A percentile compares a stretch with the other conserved stretches of the same genome.
Evolutionary conservation across 768 basidiomycete genomes (phyloP).

Genomic region (Russula virescens): DNA sequence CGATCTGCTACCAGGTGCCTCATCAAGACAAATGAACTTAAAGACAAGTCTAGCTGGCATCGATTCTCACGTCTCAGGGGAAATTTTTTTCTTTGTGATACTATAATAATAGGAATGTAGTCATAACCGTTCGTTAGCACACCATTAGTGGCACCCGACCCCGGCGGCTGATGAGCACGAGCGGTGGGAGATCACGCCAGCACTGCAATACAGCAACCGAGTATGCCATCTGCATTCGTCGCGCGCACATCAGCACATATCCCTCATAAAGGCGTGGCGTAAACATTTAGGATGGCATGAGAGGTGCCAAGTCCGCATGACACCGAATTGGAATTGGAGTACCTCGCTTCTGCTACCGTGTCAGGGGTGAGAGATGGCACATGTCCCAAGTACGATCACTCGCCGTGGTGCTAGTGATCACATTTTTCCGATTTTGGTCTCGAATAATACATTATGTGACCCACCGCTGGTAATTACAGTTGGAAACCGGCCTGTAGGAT

Average conservation of each 20-base stretch:
- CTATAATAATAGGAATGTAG: not conserved
- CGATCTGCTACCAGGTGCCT: not conserved
- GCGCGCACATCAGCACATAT: conserved; percentile 11
- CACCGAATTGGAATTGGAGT: conserved; percentile 13
- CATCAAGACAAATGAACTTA: conserved; percentile 11
- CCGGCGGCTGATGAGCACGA: not conserved
- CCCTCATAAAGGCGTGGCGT: not conserved
- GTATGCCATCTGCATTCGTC: conserved; percentile 6
- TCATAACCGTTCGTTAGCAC: not conserved
- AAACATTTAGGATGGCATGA: conserved; percentile 4
- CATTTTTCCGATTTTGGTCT: conserved; percentile 12
- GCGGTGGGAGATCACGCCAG: conserved; percentile 1
- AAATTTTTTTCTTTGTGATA: not conserved
- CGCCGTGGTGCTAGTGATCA: conserved; percentile 10
- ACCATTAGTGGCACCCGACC: not conserved
- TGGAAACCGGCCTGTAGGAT: conserved; percentile 3
- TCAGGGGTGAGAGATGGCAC: conserved; percentile 19
- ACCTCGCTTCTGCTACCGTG: conserved; percentile 12
- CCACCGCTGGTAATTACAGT: conserved; percentile 3
- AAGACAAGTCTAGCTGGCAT: not conserved
- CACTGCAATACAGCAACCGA: conserved; percentile 1
- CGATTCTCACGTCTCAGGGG: conserved; percentile 8
- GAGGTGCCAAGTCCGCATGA: conserved; percentile 10
- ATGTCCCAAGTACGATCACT: conserved; percentile 15
- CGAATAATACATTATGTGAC: not conserved